These are phyloP conservation scores for Lobosporangium transversale DNA, from an alignment of 192 early-diverging fungal genomes.

Conservation along the genomic window DNA sequence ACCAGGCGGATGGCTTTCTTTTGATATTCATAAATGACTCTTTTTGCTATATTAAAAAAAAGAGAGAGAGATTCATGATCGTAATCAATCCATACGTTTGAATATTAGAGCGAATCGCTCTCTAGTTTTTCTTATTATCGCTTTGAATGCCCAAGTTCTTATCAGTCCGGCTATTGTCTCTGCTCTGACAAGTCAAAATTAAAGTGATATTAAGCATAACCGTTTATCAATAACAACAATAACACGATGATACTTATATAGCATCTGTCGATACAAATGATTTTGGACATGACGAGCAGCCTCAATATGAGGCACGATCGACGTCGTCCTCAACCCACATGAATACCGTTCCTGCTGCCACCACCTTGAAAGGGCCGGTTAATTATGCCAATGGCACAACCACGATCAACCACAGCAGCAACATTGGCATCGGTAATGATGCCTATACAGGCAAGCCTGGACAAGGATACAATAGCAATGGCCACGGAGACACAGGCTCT, in stretches of 20 bases:
- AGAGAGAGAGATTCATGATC: not conserved
- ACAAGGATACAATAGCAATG: not conserved
- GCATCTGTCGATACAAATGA: constrained; percentile 19
- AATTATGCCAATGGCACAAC: not conserved
- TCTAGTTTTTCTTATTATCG: too few relatives aligned
- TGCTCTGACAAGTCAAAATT: too few relatives aligned
- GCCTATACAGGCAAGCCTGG: not conserved
- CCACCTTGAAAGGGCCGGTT: constrained; percentile 9
- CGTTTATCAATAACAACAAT: not conserved
- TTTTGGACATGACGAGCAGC: constrained; percentile 29
- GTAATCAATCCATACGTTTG: too few relatives aligned
- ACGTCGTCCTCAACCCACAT: not conserved
- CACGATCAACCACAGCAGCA: not conserved
- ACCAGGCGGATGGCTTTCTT: too few relatives aligned
- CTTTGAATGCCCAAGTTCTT: too few relatives aligned
- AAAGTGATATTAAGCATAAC: not conserved
- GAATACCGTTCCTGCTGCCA: not conserved
- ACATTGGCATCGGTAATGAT: not conserved
- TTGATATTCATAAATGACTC: too few relatives aligned
- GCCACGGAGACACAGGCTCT: not conserved
- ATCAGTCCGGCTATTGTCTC: too few relatives aligned
- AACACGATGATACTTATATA: not conserved
- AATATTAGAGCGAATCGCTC: too few relatives aligned
- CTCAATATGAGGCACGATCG: constrained; percentile 12
- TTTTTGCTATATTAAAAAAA: too few relatives aligned